Conservation (phyloP, 345 rosid species). For the Salix purpurea region DNA sequence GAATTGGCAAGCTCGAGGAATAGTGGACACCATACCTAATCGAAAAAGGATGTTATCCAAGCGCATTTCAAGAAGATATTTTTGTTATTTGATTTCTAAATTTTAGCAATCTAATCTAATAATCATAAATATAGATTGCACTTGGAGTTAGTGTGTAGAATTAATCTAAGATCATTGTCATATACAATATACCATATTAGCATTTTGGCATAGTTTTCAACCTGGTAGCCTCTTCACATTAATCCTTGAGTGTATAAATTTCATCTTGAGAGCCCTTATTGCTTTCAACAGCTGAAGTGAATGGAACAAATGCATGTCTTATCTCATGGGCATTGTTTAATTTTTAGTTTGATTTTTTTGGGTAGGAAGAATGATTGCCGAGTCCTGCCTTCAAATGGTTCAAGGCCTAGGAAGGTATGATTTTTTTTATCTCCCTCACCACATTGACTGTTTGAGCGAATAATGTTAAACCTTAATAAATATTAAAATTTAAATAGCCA, state of each 20-base stretch:
- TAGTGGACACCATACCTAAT: not conserved
- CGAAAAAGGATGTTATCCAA: not conserved
- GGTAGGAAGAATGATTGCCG: conserved; percentile 38
- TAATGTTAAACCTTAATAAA: too few species aligned
- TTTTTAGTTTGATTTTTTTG: not conserved
- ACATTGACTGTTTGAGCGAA: not conserved
- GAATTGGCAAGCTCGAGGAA: too few species aligned
- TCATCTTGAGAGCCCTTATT: not conserved
- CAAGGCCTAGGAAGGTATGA: conserved; percentile 46
- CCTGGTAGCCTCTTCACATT: not conserved
- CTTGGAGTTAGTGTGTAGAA: not conserved
- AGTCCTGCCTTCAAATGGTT: conserved; percentile 23
- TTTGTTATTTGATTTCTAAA: too few species aligned
- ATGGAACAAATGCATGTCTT: not conserved
- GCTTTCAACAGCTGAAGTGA: not conserved
- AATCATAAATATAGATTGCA: too few species aligned
- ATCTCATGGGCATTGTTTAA: not conserved
- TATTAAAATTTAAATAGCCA: too few species aligned
- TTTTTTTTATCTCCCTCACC: not conserved
- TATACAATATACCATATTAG: not conserved
- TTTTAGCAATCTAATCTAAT: too few species aligned
- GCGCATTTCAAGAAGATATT: not conserved
- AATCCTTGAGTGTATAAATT: not conserved
- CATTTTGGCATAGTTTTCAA: not conserved
- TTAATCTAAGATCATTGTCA: not conserved